Evolutionary conservation across 805 yeast genomes (phyloP).

Genomic region (Saccharomycopsis olivae): DNA sequence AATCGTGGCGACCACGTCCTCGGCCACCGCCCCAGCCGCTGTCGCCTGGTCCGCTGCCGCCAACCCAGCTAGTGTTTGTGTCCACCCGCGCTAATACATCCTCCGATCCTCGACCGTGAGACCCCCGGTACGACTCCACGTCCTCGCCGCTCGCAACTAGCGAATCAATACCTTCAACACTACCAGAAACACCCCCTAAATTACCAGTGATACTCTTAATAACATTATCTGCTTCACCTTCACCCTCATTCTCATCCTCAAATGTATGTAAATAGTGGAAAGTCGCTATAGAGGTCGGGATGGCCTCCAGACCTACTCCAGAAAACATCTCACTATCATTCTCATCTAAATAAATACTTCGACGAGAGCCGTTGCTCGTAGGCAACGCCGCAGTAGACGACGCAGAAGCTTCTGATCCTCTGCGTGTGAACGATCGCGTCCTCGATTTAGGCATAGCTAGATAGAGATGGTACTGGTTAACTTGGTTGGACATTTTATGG

Average conservation of each 20-base stretch:
- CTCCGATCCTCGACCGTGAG: too few species aligned
- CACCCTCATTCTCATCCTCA: conserved; percentile 12
- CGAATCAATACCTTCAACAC: neutral
- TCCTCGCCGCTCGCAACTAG: neutral
- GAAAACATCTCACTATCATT: conserved; percentile 63
- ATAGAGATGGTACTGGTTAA: too few species aligned
- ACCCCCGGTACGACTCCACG: too few species aligned
- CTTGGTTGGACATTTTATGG: too few species aligned
- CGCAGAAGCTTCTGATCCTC: conserved; percentile 13
- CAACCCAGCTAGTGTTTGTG: conserved; percentile 14
- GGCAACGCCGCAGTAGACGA: too few species aligned
- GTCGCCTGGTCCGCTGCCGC: too few species aligned
- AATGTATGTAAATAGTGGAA: conserved; percentile 62
- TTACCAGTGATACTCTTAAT: too few species aligned
- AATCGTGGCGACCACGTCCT: conserved; percentile 25
- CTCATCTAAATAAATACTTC: conserved; percentile 28
- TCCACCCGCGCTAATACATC: neutral
- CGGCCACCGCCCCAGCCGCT: too few species aligned
- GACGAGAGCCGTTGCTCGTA: too few species aligned
- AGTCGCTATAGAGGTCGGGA: conserved; percentile 69
- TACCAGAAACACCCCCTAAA: neutral
- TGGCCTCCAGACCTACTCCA: conserved; percentile 66
- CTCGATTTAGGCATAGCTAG: too few species aligned
- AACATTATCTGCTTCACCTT: neutral
- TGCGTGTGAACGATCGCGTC: conserved; percentile 11